Evolutionary conservation across 2,329 filamentous ascomycete genomes (phyloP), one percentile per base, ranked within the genome.

Genomic region (Cladosporium sp.): DNA sequence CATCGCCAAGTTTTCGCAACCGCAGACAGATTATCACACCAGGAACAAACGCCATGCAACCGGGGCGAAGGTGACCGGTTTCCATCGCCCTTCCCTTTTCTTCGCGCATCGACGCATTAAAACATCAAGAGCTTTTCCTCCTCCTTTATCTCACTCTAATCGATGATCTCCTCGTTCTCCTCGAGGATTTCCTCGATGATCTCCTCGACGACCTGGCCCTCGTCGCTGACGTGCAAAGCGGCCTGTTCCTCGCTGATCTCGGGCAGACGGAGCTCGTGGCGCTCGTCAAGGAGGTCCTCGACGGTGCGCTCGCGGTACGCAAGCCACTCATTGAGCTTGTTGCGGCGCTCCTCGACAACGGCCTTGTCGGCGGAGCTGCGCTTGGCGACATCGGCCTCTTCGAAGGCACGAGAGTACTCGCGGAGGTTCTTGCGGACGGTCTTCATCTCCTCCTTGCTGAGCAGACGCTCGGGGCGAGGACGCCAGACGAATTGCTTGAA

Each of bases 401-500:
- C 94, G 74, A 99, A 99, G 64, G 89, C 81, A 72, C 90, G 90
- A 74, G 87, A 91, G 84, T 97, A 99, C 76, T 97, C 94, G 66
- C 93, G 90, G 56, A 99, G 86, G 77, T 97, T 99, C 85, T 96
- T 97, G 79, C 95, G 93, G 70, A 97, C 90, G 70, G 89, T 84
- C 82, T 97, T 96, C 80, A 97, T 94, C 80, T 99, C 93, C 62
- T 97, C 93, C 79, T 96, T 96, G 74, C 84, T 87, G 58, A 99
- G 88, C 62, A 99, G 85, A n/a, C 90, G 94, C 7, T 90, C 74
- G 19, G 94, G 94, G 42, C 94, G 89, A 19, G 94, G 94, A 44
- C 94, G 89, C 94, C 94, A 99, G 62, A 90, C 76, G 77, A 92
- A 90, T 76, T 99, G 94, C 84, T 97, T 97, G 84, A 99, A 97